Base-by-base conservation (phyloP, 345 rosid genomes). In the Corchorus capsularis region DNA sequence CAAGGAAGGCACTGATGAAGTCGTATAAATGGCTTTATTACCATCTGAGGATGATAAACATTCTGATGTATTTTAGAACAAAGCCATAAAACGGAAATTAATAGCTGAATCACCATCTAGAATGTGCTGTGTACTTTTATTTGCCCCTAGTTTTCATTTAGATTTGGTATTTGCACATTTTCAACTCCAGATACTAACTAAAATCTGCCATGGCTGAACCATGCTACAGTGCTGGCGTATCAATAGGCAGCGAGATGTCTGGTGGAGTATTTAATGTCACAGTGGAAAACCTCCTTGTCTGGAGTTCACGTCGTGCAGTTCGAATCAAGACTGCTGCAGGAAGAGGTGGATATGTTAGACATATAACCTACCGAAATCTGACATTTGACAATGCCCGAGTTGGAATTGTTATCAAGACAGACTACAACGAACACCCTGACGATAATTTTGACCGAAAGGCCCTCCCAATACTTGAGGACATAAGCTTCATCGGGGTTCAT, bases 221-320 rank as follows among this genome's bases (percentile, higher is more conserved):
- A 45, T 81, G 82, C 43, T 70, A 85, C 98, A 96, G 98, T 77
- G 99, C 99, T 32, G 99, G 99, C 19, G 61, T 96, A 75, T 96
- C 98, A 39, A 96, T 93, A 63, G 99, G 98, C 82, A 96, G 99
- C 67, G 99, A 96, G 90, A 96, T 96, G 98, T 96, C 98, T 20
- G 99, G 99, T 59, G 99, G 99, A 32, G 97, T 96, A 65, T 92
- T 93, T 35, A 91, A 93, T 63, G 87, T 96, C 68, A 96, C 92
- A 0, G 86, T 96, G 46, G 94, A 96, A 78, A 96, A 93, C 79
- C 49, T 96, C 80, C 86, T 87, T 12, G 90, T 95, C 0, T 93
- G 99, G 99, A 89, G 87, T 83, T 95, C 99, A 3, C 78, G 99
- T 71, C 98, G 98, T 49, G 99, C 91, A 1, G 94, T 95, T 75